These are phyloP conservation scores for Golubevia sp. DNA, from an alignment of 1,284 basidiomycete species.

Conservation along the genomic window DNA sequence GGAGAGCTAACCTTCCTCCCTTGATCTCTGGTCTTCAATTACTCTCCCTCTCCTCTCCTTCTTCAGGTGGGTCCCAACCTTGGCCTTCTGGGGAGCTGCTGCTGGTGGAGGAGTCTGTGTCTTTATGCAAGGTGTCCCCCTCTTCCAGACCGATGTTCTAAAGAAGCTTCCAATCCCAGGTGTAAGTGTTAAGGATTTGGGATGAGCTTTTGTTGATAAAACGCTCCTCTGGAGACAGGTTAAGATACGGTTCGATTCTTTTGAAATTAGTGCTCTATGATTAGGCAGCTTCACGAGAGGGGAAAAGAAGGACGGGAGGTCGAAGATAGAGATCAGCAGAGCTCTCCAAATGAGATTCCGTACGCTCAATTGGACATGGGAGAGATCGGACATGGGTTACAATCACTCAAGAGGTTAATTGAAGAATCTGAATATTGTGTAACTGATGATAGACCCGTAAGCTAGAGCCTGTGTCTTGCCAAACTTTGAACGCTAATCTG, in stretches of 20 bases:
- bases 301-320: too few species aligned
- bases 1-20: not conserved
- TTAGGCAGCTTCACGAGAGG: too few species aligned
- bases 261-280: too few species aligned
- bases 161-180: slow-evolving; percentile 40
- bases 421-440: not conserved
- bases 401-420: not conserved
- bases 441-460: not conserved
- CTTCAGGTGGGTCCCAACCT: slow-evolving; percentile 40
- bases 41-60: slow-evolving; percentile 10
- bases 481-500: too few species aligned
- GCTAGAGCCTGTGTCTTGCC: too few species aligned
- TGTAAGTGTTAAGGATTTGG: slow-evolving; percentile 6
- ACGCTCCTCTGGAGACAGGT: not conserved
- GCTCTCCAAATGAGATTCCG: too few species aligned
- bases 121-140: slow-evolving; percentile 43
- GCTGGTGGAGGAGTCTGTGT: slow-evolving; percentile 41
- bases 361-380: too few species aligned
- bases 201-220: not conserved
- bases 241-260: too few species aligned
- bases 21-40: too few species aligned
- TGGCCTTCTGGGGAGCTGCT: slow-evolving; percentile 48
- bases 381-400: too few species aligned
- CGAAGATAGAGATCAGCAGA: too few species aligned
- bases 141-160: slow-evolving; percentile 49